Evolutionary conservation across 257 asterid species (phyloP).

Genomic region (Euphrasia confusa): DNA sequence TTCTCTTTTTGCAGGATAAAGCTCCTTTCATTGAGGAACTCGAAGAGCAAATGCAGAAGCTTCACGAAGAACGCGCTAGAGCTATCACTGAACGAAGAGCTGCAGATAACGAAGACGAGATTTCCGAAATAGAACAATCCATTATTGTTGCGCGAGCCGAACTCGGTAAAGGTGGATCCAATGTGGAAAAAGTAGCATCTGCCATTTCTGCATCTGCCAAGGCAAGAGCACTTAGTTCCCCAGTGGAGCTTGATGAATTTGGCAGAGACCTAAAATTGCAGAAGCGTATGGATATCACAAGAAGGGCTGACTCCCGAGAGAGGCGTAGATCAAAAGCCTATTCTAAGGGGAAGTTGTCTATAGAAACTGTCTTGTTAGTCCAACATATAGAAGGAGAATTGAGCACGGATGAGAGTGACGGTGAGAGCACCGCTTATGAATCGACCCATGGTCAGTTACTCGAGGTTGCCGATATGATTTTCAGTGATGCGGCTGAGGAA

Average conservation of each 20-base stretch:
- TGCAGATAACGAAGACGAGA: slow-evolving; percentile 78
- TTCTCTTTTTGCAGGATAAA: slow-evolving; percentile 59
- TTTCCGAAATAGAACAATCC: slow-evolving; percentile 74
- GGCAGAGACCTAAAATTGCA: slow-evolving; percentile 84
- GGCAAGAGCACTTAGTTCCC: slow-evolving; percentile 53
- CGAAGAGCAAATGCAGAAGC: slow-evolving; percentile 84
- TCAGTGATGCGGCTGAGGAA: slow-evolving; percentile 85
- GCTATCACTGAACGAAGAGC: slow-evolving; percentile 71
- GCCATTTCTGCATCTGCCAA: slow-evolving; percentile 57
- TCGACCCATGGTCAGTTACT: slow-evolving; percentile 72
- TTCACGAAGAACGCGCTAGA: slow-evolving; percentile 80
- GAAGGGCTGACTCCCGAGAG: slow-evolving; percentile 71
- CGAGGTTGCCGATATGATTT: slow-evolving; percentile 70
- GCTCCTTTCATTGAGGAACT: slow-evolving; percentile 94
- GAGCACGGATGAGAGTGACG: slow-evolving; percentile 97
- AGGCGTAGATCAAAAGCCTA: slow-evolving; percentile 65
- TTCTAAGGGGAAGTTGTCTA: slow-evolving; percentile 52
- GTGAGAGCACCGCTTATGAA: slow-evolving; percentile 72
- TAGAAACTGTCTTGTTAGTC: slow-evolving; percentile 42
- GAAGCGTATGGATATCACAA: slow-evolving; percentile 63
- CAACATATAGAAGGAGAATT: slow-evolving; percentile 86
- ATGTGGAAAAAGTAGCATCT: slow-evolving; percentile 44
- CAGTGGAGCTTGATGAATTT: slow-evolving; percentile 75
- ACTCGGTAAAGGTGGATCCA: slow-evolving; percentile 54
- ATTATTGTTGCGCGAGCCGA: slow-evolving; percentile 64